phyloP scores from a whole-genome alignment of 139 green algal genomes.

The Limnomonas spitsbergensis region DNA sequence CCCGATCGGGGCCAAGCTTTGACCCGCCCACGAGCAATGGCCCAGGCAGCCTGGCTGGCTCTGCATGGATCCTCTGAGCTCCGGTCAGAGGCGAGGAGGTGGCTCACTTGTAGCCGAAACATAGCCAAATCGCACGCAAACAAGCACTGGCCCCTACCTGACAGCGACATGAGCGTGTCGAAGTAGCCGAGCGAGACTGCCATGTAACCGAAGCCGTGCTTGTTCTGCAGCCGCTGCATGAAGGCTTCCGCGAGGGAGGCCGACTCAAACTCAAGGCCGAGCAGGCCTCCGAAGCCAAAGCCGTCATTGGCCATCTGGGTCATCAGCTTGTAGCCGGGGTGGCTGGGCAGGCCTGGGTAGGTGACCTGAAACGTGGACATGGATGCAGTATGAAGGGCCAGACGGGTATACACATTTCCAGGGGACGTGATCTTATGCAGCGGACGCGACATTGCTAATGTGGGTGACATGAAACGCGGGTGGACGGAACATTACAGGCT shows the following conservation, averaged over 20 bases:
- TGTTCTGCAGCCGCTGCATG: slow-evolving; percentile 76
- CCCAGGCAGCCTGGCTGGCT: too few species aligned
- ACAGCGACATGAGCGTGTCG: slow-evolving; percentile 64
- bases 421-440: too few species aligned
- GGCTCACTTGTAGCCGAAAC: too few species aligned
- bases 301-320: slow-evolving; percentile 50
- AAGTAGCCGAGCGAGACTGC: slow-evolving; percentile 72
- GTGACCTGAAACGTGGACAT: slow-evolving; percentile 41
- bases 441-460: too few species aligned
- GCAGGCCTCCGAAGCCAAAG: slow-evolving; percentile 67
- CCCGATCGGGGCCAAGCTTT: too few species aligned
- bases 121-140: too few species aligned
- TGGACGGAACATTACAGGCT: too few species aligned
- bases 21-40: too few species aligned
- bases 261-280: slow-evolving; percentile 60
- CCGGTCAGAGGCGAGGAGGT: too few species aligned
- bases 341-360: slow-evolving; percentile 67
- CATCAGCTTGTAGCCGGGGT: slow-evolving; percentile 56
- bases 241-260: slow-evolving; percentile 40
- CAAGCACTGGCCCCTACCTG: background rate
- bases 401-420: background rate
- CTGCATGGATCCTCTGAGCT: too few species aligned
- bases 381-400: too few species aligned
- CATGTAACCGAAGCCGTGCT: slow-evolving; percentile 68
- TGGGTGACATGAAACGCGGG: too few species aligned